phyloP scores from a whole-genome alignment of 352 stramenopile species.

The Pythium catenulatum region DNA sequence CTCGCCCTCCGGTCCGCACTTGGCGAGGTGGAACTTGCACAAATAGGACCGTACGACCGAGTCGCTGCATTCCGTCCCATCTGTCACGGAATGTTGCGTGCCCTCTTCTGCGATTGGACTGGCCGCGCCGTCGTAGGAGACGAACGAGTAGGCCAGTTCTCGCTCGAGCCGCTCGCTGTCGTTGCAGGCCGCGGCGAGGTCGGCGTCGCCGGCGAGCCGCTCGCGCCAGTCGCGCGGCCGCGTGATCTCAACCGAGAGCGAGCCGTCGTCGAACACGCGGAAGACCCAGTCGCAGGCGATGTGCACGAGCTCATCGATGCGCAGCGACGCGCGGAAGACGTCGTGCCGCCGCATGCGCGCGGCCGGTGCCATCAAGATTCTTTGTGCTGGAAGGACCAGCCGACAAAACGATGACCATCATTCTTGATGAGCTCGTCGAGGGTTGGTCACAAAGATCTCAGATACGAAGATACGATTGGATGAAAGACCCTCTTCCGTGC shows the following conservation, averaged over 20 bases:
- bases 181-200: background rate
- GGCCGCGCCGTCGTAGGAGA: background rate
- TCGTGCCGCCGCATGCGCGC: too few species aligned
- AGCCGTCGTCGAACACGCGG: background rate
- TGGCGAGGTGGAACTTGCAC: background rate
- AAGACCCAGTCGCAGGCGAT: conserved; percentile 1
- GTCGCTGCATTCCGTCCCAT: too few species aligned
- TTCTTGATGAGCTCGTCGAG: too few species aligned
- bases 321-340: background rate
- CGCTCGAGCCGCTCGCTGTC: background rate
- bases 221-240: background rate
- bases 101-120: too few species aligned
- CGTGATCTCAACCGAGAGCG: background rate
- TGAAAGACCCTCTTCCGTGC: too few species aligned
- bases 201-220: background rate
- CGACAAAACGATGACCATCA: too few species aligned
- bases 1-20: background rate
- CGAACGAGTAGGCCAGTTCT: background rate
- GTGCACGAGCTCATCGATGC: background rate
- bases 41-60: background rate
- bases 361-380: background rate
- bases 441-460: too few species aligned
- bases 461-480: too few species aligned
- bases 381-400: background rate
- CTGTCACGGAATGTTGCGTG: too few species aligned